Evolutionary conservation across 441 rosid genomes (phyloP).

Genomic region (Geranium incanum): DNA sequence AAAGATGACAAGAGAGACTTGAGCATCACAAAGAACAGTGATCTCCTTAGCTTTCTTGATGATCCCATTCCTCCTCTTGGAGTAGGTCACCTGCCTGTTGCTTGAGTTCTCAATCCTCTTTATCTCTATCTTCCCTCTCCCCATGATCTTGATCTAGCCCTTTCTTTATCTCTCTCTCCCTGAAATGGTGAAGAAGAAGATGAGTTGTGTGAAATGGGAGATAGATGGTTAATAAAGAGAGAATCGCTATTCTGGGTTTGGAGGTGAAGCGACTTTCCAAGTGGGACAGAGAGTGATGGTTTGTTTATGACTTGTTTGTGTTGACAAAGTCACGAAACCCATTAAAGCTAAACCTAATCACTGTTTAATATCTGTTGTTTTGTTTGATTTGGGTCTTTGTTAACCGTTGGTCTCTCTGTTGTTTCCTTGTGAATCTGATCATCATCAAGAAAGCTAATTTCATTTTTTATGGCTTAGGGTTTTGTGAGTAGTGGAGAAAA

Average conservation of each 20-base stretch:
- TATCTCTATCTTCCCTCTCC: conserved; percentile 93
- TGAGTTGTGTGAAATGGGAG: not conserved
- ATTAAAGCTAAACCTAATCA: not conserved
- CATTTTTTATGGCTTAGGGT: not conserved
- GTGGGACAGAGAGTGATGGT: conserved; percentile 38
- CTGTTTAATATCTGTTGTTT: conserved; percentile 23
- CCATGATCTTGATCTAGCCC: conserved; percentile 40
- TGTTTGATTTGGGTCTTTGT: conserved; percentile 14
- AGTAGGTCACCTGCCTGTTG: conserved; percentile 81
- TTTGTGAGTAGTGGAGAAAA: not conserved
- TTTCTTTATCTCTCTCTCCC: not conserved
- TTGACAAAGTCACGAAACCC: conserved; percentile 41
- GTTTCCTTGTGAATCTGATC: not conserved
- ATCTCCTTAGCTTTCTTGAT: conserved; percentile 92
- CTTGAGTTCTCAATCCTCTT: conserved; percentile 86
- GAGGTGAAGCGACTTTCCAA: conserved; percentile 43
- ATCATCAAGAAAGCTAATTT: too few relatives aligned
- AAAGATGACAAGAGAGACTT: conserved; percentile 69
- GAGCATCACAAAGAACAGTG: conserved; percentile 77
- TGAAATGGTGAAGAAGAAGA: not conserved
- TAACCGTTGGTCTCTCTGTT: not conserved
- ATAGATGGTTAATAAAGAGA: conserved; percentile 21
- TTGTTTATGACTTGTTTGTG: conserved; percentile 32
- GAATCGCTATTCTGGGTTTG: conserved; percentile 48
- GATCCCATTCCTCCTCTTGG: conserved; percentile 79